Percentiles rank a stretch among this genome's conserved stretches.
These are phyloP conservation scores for Dryadomyces quercus-mongolicae DNA, from an alignment of 2,329 filamentous ascomycete genomes.

Conservation along the genomic window DNA sequence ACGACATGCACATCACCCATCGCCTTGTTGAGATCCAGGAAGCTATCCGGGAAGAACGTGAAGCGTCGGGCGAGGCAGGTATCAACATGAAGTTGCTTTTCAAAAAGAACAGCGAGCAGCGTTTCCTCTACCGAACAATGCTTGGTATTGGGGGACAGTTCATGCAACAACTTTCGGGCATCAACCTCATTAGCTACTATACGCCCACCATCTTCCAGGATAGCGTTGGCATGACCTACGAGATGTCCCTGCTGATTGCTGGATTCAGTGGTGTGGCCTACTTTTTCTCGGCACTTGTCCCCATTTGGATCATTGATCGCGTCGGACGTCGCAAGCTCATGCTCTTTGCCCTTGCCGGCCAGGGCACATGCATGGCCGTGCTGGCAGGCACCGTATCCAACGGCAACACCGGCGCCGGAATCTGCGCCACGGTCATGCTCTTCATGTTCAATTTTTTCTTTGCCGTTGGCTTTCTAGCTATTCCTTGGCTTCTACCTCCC, in stretches of 20 bases:
- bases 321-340: slow-evolving; percentile 59
- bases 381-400: slow-evolving; percentile 26
- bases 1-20: neutral
- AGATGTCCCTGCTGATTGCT: slow-evolving; percentile 4
- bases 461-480: slow-evolving; percentile 21
- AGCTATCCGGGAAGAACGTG: slow-evolving; percentile 10
- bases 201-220: slow-evolving; percentile 6
- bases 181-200: slow-evolving; percentile 15
- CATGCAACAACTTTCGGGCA: slow-evolving; percentile 23
- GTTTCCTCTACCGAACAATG: slow-evolving; percentile 2
- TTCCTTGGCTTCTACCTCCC: slow-evolving; percentile 24
- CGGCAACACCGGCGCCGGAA: slow-evolving; percentile 36
- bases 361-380: slow-evolving; percentile 58
- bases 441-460: slow-evolving; percentile 21
- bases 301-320: slow-evolving; percentile 38
- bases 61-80: slow-evolving; percentile 2
- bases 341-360: slow-evolving; percentile 54
- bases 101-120: slow-evolving; percentile 1
- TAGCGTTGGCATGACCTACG: slow-evolving; percentile 5
- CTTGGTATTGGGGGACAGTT: slow-evolving; percentile 1
- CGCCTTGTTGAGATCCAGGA: slow-evolving; percentile 8
- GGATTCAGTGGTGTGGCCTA: slow-evolving; percentile 6
- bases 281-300: slow-evolving; percentile 6
- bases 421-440: slow-evolving; percentile 50
- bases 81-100: slow-evolving; percentile 2